Percentiles rank a stretch among this genome's conserved stretches.
Conservation (phyloP, 2,329 filamentous ascomycete genomes). For the Neonectria neomacrospora region DNA sequence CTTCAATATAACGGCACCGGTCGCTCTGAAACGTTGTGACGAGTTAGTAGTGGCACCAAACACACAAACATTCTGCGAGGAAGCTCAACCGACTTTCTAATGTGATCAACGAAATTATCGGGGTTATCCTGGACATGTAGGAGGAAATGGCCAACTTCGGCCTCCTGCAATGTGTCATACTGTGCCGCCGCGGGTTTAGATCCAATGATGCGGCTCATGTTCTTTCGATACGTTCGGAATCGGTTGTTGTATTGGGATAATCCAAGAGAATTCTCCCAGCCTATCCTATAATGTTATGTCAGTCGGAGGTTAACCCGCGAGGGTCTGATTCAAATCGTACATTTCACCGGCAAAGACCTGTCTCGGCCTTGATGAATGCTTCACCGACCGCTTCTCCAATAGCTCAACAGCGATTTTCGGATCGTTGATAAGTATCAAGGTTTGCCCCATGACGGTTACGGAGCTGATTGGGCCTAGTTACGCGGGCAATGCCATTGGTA, state of each 20-base stretch:
- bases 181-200: conserved; percentile 52
- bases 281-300: conserved; percentile 16
- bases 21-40: conserved; percentile 19
- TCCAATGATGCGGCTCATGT: conserved; percentile 57
- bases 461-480: conserved; percentile 57
- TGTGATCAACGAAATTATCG: conserved; percentile 51
- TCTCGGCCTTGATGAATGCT: conserved; percentile 29
- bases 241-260: conserved; percentile 50
- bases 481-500: accelerated
- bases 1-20: conserved; percentile 32
- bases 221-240: conserved; percentile 57
- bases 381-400: conserved; percentile 41
- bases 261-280: conserved; percentile 48
- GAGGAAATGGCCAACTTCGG: conserved; percentile 48
- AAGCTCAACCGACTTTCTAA: conserved; percentile 51
- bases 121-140: conserved; percentile 51
- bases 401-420: conserved; percentile 50
- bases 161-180: conserved; percentile 56
- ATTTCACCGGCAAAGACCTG: conserved; percentile 33
- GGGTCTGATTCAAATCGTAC: not conserved
- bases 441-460: conserved; percentile 53
- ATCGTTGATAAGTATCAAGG: conserved; percentile 55
- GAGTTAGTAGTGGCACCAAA: not conserved
- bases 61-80: not conserved
- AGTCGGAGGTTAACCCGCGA: not conserved